Conservation (phyloP, 441 rosid genomes). For the Adansonia madagascariensis region DNA sequence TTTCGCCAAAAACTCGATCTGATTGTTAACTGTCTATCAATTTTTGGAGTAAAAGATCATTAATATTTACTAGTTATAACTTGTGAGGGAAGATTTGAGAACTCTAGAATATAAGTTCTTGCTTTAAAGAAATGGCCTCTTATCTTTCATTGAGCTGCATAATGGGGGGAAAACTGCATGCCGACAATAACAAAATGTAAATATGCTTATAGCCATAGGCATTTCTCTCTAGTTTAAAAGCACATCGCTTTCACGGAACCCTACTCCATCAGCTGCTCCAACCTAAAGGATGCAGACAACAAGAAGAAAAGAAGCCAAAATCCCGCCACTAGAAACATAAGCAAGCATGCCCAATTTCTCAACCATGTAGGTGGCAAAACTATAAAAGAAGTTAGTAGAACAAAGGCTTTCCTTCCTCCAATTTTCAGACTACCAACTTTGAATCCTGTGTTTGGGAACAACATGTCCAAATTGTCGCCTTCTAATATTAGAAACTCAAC, state of each 20-base stretch:
- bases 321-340: constrained; percentile 60
- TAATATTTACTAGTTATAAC: background rate
- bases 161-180: constrained; percentile 72
- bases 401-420: constrained; percentile 55
- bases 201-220: constrained; percentile 63
- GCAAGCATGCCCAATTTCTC: constrained; percentile 56
- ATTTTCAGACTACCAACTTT: constrained; percentile 38
- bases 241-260: constrained; percentile 48
- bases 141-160: constrained; percentile 67
- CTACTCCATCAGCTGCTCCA: constrained; percentile 55
- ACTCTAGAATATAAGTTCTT: background rate
- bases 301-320: constrained; percentile 52
- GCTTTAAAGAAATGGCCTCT: constrained; percentile 64
- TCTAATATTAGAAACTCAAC: constrained; percentile 67
- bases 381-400: constrained; percentile 48
- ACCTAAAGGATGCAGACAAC: constrained; percentile 50
- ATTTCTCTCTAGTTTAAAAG: constrained; percentile 50
- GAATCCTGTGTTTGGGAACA: constrained; percentile 50
- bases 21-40: too few species aligned
- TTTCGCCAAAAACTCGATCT: too few species aligned
- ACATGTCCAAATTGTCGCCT: constrained; percentile 62
- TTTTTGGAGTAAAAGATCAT: background rate
- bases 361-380: constrained; percentile 69
- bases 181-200: constrained; percentile 62
- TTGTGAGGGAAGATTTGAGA: background rate